Conservation (phyloP, 2,329 filamentous ascomycete species). For the Paecilomyces fulvus region DNA sequence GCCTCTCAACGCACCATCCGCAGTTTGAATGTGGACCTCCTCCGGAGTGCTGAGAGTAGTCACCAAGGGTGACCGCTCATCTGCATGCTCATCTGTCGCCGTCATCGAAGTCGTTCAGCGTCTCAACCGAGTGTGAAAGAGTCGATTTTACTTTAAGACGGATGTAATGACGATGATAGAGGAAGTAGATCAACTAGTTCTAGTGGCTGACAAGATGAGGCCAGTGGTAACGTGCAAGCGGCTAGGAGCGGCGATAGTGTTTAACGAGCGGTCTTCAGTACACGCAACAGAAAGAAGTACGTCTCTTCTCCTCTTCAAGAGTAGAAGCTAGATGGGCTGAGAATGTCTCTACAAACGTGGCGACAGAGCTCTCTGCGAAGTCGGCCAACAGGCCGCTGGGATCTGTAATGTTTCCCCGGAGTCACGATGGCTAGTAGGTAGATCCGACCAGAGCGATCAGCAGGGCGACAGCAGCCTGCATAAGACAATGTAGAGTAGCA, state of each 20-base stretch:
- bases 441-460: background rate
- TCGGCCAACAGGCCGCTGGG: background rate
- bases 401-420: background rate
- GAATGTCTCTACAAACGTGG: background rate
- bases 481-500: background rate
- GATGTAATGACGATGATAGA: background rate
- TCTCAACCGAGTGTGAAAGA: background rate
- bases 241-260: background rate
- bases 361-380: background rate
- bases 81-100: conserved; percentile 9
- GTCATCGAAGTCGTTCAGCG: conserved; percentile 6
- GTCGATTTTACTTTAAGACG: background rate
- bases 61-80: conserved; percentile 25
- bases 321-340: background rate
- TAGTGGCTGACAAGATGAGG: background rate
- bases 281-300: background rate
- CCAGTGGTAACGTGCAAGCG: background rate
- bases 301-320: background rate
- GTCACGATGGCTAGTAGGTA: background rate
- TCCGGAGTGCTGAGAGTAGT: conserved; percentile 8
- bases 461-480: background rate
- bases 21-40: conserved; percentile 6
- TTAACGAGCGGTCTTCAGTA: background rate
- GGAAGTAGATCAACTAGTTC: background rate
- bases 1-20: conserved; percentile 7